Evolutionary conservation across 768 basidiomycete species (phyloP).

Genomic region (Pleurotus salmoneostramineus): DNA sequence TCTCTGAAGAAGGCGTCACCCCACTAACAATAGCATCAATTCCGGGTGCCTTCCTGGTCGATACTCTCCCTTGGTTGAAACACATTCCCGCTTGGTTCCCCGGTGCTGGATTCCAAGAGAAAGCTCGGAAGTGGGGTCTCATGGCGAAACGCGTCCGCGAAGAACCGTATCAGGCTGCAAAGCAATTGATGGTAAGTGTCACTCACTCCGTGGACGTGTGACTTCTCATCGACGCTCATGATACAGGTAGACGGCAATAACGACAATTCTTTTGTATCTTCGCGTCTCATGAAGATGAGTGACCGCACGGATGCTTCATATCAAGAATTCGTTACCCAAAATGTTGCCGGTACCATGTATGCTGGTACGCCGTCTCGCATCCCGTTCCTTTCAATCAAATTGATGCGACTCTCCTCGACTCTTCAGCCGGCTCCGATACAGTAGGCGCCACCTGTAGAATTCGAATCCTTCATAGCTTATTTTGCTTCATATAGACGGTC

Average conservation of each 20-base stretch:
- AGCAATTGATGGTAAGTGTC: slow-evolving; percentile 19
- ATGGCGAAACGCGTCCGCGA: slow-evolving; percentile 17
- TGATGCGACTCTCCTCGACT: not conserved
- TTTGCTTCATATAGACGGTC: slow-evolving; percentile 20
- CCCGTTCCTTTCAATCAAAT: not conserved
- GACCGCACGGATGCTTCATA: not conserved
- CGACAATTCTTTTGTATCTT: slow-evolving; percentile 20
- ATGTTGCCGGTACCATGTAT: slow-evolving; percentile 36
- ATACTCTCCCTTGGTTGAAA: slow-evolving; percentile 21
- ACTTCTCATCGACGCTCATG: not conserved
- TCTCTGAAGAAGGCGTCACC: slow-evolving; percentile 19
- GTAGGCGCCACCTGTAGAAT: slow-evolving; percentile 6
- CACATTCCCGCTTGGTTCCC: slow-evolving; percentile 29
- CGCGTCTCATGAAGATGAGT: slow-evolving; percentile 18
- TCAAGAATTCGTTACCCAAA: slow-evolving; percentile 19
- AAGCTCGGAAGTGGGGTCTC: slow-evolving; percentile 21
- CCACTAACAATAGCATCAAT: slow-evolving; percentile 24
- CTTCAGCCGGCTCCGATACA: slow-evolving; percentile 33
- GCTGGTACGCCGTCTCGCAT: slow-evolving; percentile 17
- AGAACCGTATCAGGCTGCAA: slow-evolving; percentile 23
- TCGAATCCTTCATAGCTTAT: slow-evolving; percentile 7
- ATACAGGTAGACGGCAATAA: slow-evolving; percentile 21
- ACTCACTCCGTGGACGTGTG: not conserved
- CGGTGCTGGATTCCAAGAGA: slow-evolving; percentile 27
- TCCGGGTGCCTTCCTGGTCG: slow-evolving; percentile 37